Evolutionary conservation across 192 early-diverging fungal genomes (phyloP).

Genomic region (Tieghemiomyces parasiticus): DNA sequence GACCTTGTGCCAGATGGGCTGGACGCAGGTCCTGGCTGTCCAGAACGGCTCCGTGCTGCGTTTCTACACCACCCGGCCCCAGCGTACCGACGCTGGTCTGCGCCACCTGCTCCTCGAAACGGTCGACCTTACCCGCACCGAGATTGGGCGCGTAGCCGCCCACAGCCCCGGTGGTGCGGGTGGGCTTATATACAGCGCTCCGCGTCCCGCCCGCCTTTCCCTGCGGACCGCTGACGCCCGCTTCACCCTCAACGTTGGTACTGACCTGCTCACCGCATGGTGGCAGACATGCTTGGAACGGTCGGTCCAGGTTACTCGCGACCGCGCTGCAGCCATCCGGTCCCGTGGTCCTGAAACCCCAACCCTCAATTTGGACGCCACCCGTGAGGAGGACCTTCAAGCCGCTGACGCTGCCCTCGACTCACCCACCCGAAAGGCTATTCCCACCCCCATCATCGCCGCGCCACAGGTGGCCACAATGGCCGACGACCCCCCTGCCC

Average conservation of each 20-base stretch:
- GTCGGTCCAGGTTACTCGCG: conserved; percentile 2
- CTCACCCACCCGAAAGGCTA: neutral
- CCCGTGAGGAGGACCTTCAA: neutral
- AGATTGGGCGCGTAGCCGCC: neutral
- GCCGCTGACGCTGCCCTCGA: neutral
- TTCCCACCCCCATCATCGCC: conserved; percentile 11
- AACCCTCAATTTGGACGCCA: neutral
- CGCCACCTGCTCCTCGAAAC: conserved; percentile 1
- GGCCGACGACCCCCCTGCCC: neutral
- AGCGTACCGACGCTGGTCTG: neutral
- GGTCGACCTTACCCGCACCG: neutral
- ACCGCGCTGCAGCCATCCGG: neutral
- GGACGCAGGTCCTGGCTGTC: conserved; percentile 10
- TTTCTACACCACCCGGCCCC: neutral
- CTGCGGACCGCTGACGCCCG: conserved; percentile 1
- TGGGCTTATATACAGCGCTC: neutral
- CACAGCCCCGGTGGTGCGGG: neutral
- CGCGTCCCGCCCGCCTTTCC: neutral
- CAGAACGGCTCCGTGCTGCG: conserved; percentile 4
- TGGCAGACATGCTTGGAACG: conserved; percentile 9
- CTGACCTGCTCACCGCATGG: conserved; percentile 7
- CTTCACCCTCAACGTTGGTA: conserved; percentile 8
- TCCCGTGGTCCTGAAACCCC: neutral
- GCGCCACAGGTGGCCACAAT: neutral
- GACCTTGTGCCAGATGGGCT: neutral